Evolutionary conservation across 169 alveolate genomes (phyloP).

Genomic region (Toxoplasma gondii): DNA sequence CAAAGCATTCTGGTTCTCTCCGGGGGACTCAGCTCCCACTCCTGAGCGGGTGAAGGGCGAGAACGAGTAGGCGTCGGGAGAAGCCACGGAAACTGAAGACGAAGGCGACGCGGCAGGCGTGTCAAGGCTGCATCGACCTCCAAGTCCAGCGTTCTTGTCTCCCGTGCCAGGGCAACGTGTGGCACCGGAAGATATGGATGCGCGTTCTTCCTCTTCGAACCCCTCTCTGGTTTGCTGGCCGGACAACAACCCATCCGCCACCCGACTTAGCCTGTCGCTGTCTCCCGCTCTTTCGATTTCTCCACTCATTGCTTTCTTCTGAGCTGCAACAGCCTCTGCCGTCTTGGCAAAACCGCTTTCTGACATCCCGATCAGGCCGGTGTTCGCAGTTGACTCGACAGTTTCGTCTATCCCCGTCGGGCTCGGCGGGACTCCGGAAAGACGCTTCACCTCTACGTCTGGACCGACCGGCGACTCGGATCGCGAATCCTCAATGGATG

Average conservation of each 20-base stretch:
- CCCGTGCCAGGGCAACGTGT: conserved; percentile 1
- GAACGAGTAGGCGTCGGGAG: not conserved
- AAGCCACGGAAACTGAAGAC: not conserved
- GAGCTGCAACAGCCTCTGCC: not conserved
- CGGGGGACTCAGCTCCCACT: not conserved
- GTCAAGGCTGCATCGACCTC: conserved; percentile 6
- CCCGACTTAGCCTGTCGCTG: not conserved
- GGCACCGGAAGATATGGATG: not conserved
- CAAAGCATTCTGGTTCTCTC: not conserved
- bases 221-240: not conserved
- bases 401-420: too few species aligned
- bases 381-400: too few species aligned
- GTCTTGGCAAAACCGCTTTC: not conserved
- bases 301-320: not conserved
- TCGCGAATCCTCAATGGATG: too few species aligned
- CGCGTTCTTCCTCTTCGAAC: not conserved
- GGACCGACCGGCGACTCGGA: too few species aligned
- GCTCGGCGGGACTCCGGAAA: too few species aligned
- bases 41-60: not conserved
- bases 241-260: not conserved
- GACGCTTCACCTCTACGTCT: too few species aligned
- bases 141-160: not conserved
- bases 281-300: not conserved
- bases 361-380: not conserved
- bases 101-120: conserved; percentile 26